phyloP scores from a whole-genome alignment of 2,329 filamentous ascomycete genomes.

The Thelonectria discophora region DNA sequence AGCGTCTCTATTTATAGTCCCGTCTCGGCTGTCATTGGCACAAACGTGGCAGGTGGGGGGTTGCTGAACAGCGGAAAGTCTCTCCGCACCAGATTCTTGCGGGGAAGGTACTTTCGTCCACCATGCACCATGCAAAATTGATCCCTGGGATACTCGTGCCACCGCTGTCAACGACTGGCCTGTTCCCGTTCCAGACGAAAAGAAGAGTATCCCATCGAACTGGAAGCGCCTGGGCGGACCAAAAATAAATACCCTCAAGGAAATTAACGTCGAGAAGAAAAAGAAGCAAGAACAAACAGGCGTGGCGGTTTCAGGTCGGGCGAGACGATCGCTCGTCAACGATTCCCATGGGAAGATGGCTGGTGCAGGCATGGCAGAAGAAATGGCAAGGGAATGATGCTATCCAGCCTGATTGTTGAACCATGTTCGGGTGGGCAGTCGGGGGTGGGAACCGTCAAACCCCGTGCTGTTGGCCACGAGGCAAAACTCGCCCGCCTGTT shows the following conservation, averaged over 20 bases:
- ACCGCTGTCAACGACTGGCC: not conserved
- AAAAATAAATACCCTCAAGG: not conserved
- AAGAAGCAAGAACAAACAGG: conserved; percentile 25
- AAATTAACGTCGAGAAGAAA: conserved; percentile 3
- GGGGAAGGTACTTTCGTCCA: conserved; percentile 27
- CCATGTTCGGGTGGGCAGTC: not conserved
- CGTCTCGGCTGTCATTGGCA: conserved; percentile 25
- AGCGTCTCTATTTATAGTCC: conserved; percentile 39
- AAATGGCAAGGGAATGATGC: not conserved
- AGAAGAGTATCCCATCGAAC: not conserved
- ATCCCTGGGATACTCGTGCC: no score
- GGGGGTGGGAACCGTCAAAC: conserved; percentile 2
- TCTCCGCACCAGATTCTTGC: conserved; percentile 8
- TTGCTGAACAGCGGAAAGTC: conserved; percentile 8
- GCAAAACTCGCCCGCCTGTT: conserved; percentile 13
- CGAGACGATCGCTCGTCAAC: not conserved
- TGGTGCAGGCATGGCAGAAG: no score
- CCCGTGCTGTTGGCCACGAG: no score
- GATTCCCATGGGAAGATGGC: no score
- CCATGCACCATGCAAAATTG: no score
- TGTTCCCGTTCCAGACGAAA: not conserved
- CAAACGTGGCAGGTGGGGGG: not conserved
- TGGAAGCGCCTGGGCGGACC: conserved; percentile 30
- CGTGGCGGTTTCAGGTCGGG: conserved; percentile 35
- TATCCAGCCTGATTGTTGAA: conserved; percentile 2